Base-by-base conservation (phyloP, 768 basidiomycete species). In the Leccinum obscurum region DNA sequence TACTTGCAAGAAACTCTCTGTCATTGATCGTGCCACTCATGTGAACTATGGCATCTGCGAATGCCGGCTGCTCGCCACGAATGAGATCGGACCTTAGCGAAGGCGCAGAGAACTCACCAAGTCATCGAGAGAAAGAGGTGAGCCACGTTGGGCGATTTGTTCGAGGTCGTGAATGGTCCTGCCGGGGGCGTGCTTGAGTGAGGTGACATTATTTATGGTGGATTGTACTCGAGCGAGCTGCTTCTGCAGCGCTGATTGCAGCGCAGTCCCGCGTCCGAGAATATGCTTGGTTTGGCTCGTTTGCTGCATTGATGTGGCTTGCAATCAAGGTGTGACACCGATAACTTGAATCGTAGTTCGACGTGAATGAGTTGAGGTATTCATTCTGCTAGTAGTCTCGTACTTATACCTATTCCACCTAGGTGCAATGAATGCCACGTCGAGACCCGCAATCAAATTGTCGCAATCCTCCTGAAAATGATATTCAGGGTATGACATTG, bases 1-100 rank as follows among this genome's bases (percentile, higher is more conserved):
- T 22, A 76, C 81, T 70, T 69, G 81, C 88, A 70, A 90, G 70
- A 62, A 89, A 71, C 28, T 82, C 70, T 61, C 89, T 82, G 68
- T 91, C 89, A 65, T 90, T 78, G 41, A 80, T 65, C 26, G 73
- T 72, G 3, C 81, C 74, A 50, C 74, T 72, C 14, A 72, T 63
- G 63, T 85, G 73, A 58, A 70, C 70, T 10, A 84, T 34, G 10
- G 81, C 82, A 69, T 89, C 81, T 32, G 72, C 57, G 55, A 80
- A 77, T 10, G 82, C 83, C 28, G 78, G 77, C 85, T 87, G 39
- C 7, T 39, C 39, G 15, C 15, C 15, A 39, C 15, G 39, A 39
- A 39, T 39, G 39, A 39, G 15, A 39, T 17, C 8, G 7, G 6
- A 22, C 4, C 15, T 17, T 39, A 17, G 39, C 17, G 15, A 39